Base-by-base conservation (phyloP, 1,284 basidiomycete genomes). In the Heterobasidion irregulare region DNA sequence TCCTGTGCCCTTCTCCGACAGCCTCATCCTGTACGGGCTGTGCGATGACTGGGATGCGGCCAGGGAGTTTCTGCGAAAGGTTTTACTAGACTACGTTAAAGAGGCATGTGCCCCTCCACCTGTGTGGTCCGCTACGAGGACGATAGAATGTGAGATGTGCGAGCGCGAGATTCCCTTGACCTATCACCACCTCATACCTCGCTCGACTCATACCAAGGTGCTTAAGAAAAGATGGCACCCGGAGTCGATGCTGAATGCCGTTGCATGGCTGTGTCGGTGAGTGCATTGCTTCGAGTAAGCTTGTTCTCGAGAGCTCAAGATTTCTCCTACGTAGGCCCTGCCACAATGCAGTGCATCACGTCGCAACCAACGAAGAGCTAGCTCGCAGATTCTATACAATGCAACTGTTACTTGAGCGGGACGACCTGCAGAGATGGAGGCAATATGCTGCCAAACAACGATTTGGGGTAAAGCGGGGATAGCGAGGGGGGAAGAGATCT, bases 101-200 rank as follows among this genome's bases (percentile, higher is more conserved):
- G 70, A 78, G 38, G 73, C 72, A 2, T 63, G 60, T 49, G 62
- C 66, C 9, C 72, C 78, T 5, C 77, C 76, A 1, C 78, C 78
- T 1, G 65, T 71, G 6, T 82, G 80, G 80, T 72, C 71, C 5
- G 67, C 71, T 18, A 82, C 79, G 16, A 70, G 79, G 9, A 73
- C 74, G 19, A 68, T 58, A 13, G 76, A 76, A 58, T 82, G 80
- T 65, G 79, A 82, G 68, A 77, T 83, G 26, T 83, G 81, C 64
- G 72, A 74, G 58, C 70, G 79, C 13, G 72, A 71, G 54, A 73
- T 81, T 1, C 77, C 75, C 8, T 65, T 82, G 61, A 82, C 80
- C 12, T 82, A 81, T 62, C 79, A 82, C 63, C 80, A 82, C 57
- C 72, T 83, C 45, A 79, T 83, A 48, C 80, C 80, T 1, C 72